A percentile compares a stretch with the other conserved stretches of the same genome.
phyloP scores from a whole-genome alignment of 2,329 filamentous ascomycete genomes.

The Ophiostoma pallidulum region DNA sequence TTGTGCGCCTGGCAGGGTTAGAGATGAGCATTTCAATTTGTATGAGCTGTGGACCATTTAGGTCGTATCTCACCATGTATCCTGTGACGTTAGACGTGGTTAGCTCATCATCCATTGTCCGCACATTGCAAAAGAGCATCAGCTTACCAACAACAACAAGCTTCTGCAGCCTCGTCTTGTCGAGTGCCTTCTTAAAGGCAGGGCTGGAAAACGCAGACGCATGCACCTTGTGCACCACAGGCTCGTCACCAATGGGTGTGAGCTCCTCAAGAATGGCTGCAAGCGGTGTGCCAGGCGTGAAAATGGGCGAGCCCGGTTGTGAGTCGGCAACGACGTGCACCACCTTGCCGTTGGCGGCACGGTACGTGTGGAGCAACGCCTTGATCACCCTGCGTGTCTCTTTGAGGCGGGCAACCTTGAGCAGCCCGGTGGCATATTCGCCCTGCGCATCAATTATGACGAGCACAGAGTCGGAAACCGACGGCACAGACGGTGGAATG shows the following conservation, averaged over 20 bases:
- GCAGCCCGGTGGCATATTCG: slow-evolving; percentile 7
- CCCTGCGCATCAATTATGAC: slow-evolving; percentile 11
- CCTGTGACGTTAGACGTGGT: too few species aligned
- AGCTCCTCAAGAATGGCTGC: slow-evolving; percentile 7
- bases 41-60: too few species aligned
- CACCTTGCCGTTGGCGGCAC: slow-evolving; percentile 1
- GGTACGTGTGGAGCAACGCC: slow-evolving; percentile 8
- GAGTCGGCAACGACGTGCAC: slow-evolving; percentile 10
- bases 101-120: too few species aligned
- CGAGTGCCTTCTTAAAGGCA: not conserved
- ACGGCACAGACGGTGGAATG: not conserved
- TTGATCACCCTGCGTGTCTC: slow-evolving; percentile 9
- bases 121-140: too few species aligned
- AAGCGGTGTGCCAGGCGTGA: slow-evolving; percentile 9
- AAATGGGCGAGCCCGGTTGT: slow-evolving; percentile 6
- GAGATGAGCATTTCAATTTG: too few species aligned
- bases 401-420: not conserved
- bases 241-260: slow-evolving; percentile 3
- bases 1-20: too few species aligned
- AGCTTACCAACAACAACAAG: slow-evolving; percentile 8
- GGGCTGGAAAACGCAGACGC: slow-evolving; percentile 5
- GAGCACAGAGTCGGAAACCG: slow-evolving; percentile 7
- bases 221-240: slow-evolving; percentile 8
- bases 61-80: too few species aligned
- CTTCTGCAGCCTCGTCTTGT: slow-evolving; percentile 7